These are phyloP conservation scores for Symbiodinium natans DNA, from an alignment of 73 alveolate species.

Conservation along the genomic window DNA sequence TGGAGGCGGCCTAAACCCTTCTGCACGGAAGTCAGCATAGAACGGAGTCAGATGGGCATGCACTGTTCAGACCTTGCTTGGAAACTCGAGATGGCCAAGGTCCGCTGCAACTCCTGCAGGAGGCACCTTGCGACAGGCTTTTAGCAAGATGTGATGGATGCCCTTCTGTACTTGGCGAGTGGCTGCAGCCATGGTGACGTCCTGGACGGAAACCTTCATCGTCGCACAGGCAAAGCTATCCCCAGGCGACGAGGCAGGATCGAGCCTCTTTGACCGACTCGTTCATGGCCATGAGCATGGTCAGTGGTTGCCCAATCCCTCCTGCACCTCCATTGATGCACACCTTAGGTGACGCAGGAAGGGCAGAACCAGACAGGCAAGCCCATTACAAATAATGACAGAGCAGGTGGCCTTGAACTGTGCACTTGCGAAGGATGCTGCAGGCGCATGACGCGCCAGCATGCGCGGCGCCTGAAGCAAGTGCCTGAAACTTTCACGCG, in stretches of 20 bases:
- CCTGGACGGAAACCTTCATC: conserved; percentile 58
- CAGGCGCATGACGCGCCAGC: conserved; percentile 33
- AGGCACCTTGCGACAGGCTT: no score
- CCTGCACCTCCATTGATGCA: conserved; percentile 84
- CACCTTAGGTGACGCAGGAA: background rate
- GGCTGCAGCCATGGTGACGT: conserved; percentile 80
- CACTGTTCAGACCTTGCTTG: no score
- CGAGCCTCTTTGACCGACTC: conserved; percentile 51
- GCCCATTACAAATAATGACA: background rate
- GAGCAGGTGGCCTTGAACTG: conserved; percentile 31
- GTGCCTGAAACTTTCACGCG: conserved; percentile 20
- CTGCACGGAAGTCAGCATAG: no score
- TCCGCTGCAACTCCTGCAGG: conserved; percentile 94
- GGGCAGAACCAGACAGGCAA: background rate
- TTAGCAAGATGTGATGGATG: no score
- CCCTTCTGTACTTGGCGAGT: background rate
- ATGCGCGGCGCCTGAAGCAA: conserved; percentile 15
- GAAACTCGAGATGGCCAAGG: conserved; percentile 88
- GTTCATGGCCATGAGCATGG: conserved; percentile 76
- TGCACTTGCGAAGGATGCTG: conserved; percentile 53
- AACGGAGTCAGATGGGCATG: no score
- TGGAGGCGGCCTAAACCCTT: no score
- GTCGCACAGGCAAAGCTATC: background rate
- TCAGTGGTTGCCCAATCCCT: conserved; percentile 81
- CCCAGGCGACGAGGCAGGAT: background rate